Base-by-base conservation (phyloP, 805 yeast genomes). In the Schwanniomyces sp. region DNA sequence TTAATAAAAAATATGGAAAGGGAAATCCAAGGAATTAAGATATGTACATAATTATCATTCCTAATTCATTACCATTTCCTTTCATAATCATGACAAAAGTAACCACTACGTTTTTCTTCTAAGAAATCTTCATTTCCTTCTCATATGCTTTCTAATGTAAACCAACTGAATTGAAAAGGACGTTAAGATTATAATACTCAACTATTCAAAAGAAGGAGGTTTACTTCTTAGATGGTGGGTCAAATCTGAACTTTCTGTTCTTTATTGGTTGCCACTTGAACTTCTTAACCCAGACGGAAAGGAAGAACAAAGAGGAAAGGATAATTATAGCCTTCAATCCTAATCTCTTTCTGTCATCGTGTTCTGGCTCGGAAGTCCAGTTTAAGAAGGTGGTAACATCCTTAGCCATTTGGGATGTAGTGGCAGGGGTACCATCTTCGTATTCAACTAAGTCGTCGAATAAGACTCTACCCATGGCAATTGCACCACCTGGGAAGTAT, bases 301-400 rank as follows among this genome's bases (percentile, higher is more conserved):
- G 60, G 63, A 89, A 82, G 80, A 85, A 90, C 61, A 94, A 77
- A 34, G 91, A 75, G 39, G 96, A 83, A 52, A 86, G 68, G 54
- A 91, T 80, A 62, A 91, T 78, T 57, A 94, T 66, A 45, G 97
- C 96, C 81, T 94, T 94, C 71, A 89, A 78, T 77, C 99, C 99
- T 72, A 86, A 79, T 78, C 86, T 89, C 85, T 94, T 94, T 79
- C 99, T 88, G 69, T 91, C 97, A 64, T 94, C 99, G 63, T 88
- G 97, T 78, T 94, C 99, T 53, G 99, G 99, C 78, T 91, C 97
- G 50, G 97, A 77, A 56, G 97, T 90, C 99, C 99, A 94, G 82
- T 91, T 88, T 72, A 94, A 84, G 86, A 94, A 94, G 45, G 90
- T 84, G 53, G 90, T 76, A 48, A 94, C 99, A 73, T 94, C 99